Evolutionary conservation across 2,329 filamentous ascomycete species (phyloP).

Genomic region (Neofusicoccum sp.): DNA sequence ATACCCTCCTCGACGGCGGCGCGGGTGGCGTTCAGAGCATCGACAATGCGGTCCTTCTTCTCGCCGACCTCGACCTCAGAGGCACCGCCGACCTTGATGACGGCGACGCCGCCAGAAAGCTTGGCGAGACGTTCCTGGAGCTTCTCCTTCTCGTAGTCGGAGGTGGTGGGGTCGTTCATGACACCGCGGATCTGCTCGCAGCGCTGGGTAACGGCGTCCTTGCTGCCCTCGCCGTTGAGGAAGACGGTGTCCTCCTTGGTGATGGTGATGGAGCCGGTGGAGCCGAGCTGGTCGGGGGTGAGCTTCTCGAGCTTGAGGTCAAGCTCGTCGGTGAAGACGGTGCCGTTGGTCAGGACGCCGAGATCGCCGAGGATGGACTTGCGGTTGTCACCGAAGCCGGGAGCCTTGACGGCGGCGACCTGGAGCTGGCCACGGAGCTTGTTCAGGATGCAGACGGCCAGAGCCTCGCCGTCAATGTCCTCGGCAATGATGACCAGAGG

Average conservation of each 20-base stretch:
- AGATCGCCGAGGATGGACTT: constrained; percentile 99
- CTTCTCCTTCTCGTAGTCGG: constrained; percentile 99
- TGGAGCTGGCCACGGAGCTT: constrained; percentile 99
- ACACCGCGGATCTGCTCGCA: constrained; percentile 99
- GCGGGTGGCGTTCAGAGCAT: constrained; percentile 95
- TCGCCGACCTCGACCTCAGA: constrained; percentile 98
- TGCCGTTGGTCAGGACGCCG: constrained; percentile 91
- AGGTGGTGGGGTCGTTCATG: constrained; percentile 89
- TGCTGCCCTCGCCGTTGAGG: constrained; percentile 93
- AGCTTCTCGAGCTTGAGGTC: constrained; percentile 99
- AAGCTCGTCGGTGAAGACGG: constrained; percentile 96
- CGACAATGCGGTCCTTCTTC: constrained; percentile 99
- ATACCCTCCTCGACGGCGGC: constrained; percentile 99
- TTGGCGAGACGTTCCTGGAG: constrained; percentile 99
- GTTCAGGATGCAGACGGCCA: constrained; percentile 99
- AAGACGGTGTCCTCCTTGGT: constrained; percentile 99
- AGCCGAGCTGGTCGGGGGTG: constrained; percentile 91
- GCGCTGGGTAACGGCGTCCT: constrained; percentile 88
- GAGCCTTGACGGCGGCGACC: constrained; percentile 97
- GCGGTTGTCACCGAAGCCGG: constrained; percentile 99
- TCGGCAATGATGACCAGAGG: constrained; percentile 98
- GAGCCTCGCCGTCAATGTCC: constrained; percentile 97
- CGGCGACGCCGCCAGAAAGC: constrained; percentile 96
- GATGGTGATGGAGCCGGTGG: constrained; percentile 97
- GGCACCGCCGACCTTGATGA: constrained; percentile 97